These are phyloP conservation scores for Phytophthora idaei DNA, from an alignment of 352 stramenopile genomes.

Conservation along the genomic window DNA sequence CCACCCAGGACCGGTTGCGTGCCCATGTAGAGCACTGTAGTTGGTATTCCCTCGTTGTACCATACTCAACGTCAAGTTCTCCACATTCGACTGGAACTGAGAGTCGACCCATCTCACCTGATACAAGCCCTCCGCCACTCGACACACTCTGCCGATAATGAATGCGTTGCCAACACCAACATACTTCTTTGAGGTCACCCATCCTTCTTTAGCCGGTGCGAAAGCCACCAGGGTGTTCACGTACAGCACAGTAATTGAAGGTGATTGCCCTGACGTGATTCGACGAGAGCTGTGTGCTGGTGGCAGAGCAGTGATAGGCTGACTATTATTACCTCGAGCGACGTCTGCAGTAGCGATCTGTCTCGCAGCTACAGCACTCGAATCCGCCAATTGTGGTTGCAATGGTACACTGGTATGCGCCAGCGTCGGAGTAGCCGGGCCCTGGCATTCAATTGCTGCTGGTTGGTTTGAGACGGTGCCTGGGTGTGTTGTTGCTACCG, in stretches of 20 bases:
- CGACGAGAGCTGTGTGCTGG: not conserved
- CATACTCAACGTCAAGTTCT: slow-evolving; percentile 10
- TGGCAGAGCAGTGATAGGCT: not conserved
- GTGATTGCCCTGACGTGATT: not conserved
- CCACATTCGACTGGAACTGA: slow-evolving; percentile 12
- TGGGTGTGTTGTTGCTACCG: no score
- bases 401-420: no score
- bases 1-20: not conserved
- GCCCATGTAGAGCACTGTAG: slow-evolving; percentile 5
- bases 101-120: slow-evolving; percentile 22
- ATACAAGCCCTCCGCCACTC: slow-evolving; percentile 10
- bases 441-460: no score
- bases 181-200: slow-evolving; percentile 12
- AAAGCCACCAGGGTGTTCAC: slow-evolving; percentile 12
- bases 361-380: no score
- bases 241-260: not conserved
- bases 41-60: slow-evolving; percentile 10
- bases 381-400: no score
- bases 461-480: no score
- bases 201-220: slow-evolving; percentile 7
- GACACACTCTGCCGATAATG: slow-evolving; percentile 10
- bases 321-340: no score
- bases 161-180: slow-evolving; percentile 9
- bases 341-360: no score
- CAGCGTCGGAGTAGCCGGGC: no score